These are phyloP conservation scores for Penicillium decumbens DNA, from an alignment of 2,329 filamentous ascomycete species.

Conservation along the genomic window DNA sequence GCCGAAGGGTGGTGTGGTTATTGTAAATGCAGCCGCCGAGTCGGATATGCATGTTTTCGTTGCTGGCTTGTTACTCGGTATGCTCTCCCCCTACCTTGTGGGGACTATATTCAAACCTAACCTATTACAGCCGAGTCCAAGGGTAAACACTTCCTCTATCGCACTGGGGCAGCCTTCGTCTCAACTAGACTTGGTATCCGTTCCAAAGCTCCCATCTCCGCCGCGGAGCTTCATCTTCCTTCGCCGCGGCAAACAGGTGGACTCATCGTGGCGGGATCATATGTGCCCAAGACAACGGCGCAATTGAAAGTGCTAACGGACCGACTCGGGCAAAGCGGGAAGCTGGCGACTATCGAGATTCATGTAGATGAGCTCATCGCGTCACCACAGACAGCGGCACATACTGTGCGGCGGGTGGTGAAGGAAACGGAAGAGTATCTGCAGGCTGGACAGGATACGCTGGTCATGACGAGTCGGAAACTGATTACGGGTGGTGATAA, in stretches of 20 bases:
- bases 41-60: conserved; percentile 55
- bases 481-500: conserved; percentile 50
- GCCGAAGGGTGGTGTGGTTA: conserved; percentile 42
- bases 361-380: conserved; percentile 48
- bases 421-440: conserved; percentile 42
- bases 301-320: conserved; percentile 47
- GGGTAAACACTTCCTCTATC: conserved; percentile 45
- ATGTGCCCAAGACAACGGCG: conserved; percentile 57
- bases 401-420: conserved; percentile 24
- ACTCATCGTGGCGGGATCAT: conserved; percentile 54
- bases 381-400: conserved; percentile 26
- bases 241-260: conserved; percentile 42
- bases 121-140: conserved; percentile 28
- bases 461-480: conserved; percentile 57
- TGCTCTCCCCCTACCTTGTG: neutral
- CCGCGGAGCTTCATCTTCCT: conserved; percentile 41
- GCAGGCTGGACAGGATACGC: conserved; percentile 47
- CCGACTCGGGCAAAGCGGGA: conserved; percentile 30
- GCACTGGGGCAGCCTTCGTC: conserved; percentile 47
- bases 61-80: conserved; percentile 44
- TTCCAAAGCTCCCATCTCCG: conserved; percentile 49
- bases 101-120: neutral
- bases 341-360: conserved; percentile 47
- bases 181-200: conserved; percentile 51
- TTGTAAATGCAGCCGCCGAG: conserved; percentile 53